Base-by-base conservation (phyloP, 2,329 filamentous ascomycete species). In the Botrytis byssoidea region DNA sequence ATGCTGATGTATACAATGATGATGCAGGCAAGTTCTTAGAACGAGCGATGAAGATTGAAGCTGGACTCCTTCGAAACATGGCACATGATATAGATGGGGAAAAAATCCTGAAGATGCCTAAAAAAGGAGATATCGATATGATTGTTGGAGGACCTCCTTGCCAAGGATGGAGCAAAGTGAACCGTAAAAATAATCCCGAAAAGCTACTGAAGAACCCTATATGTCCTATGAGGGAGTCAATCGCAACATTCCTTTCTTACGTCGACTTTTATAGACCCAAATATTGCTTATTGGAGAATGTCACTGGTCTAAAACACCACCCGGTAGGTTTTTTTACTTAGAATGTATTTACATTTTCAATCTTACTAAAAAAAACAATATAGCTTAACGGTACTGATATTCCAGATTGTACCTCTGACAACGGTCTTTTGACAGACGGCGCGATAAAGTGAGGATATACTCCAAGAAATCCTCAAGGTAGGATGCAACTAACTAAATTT, bases 281-380 rank as follows among this genome's bases (percentile, higher is more conserved):
- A 35, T 79, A 79, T 46, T 76, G 77, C 42, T 72, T 79, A 1
- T 48, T 80, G 4, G 78, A 80, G 42, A 80, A 80, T 74, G 79
- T 79, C 22, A 25, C 18, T 29, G 75, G 70, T 1, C 12, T 79
- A 3, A 48, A 76, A 2, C 3, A 59, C 9, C 72, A 76, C 59
- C 59, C 48, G 22, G 75, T 75, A 65, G 68, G 67, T 68, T 7
- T 10, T 32, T 64, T 1, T 3, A 16, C 4, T 7, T 3, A 51
- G 9, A 18, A n/a, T 2, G 14, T 51, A 59, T 22, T 22, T 2
- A 1, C 4, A 51, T n/a, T 29, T 4, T 20, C 32, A 14, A 35
- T 44, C 29, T 72, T 40, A 61, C 4, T 44, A 18, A 51, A 9
- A 51, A 9, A 12, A 51, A 16, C 1, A 35, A 44, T 25, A 70